These are phyloP conservation scores for Collariella sp. DNA, from an alignment of 495 filamentous ascomycete species.

Conservation along the genomic window DNA sequence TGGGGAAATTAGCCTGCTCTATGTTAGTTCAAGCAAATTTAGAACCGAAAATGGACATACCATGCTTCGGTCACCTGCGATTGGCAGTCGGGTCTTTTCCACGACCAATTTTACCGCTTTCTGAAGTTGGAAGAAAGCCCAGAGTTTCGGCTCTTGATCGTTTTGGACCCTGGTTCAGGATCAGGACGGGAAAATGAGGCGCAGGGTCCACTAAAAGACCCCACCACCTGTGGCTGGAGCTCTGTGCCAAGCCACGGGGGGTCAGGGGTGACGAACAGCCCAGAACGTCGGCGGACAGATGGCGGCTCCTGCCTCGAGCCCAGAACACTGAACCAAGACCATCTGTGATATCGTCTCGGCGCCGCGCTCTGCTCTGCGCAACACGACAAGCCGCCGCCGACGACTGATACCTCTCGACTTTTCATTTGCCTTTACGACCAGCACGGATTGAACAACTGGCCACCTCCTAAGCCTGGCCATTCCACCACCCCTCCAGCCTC, in stretches of 20 bases:
- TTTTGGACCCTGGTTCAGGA: too few relatives aligned
- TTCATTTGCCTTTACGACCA: background rate
- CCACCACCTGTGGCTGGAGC: too few relatives aligned
- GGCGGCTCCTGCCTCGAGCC: background rate
- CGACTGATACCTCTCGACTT: background rate
- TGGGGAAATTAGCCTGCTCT: constrained; percentile 74
- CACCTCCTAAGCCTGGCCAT: background rate
- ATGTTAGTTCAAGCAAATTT: background rate
- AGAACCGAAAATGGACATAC: background rate
- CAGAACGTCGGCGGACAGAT: constrained; percentile 1
- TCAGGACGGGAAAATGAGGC: background rate
- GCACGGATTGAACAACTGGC: background rate
- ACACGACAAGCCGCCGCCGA: background rate
- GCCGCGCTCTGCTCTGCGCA: background rate
- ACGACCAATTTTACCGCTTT: too few relatives aligned
- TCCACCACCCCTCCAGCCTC: constrained; percentile 14
- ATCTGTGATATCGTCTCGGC: constrained; percentile 9
- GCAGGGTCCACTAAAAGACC: background rate
- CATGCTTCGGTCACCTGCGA: background rate
- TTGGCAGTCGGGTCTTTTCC: background rate
- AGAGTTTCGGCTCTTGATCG: too few relatives aligned
- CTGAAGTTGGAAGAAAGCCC: too few relatives aligned
- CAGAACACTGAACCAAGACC: background rate
- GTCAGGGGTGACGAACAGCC: background rate
- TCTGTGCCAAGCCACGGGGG: constrained; percentile 13